Percentiles rank a stretch among this genome's conserved stretches.
These are phyloP conservation scores for Phialocephala subalpina DNA, from an alignment of 2,329 filamentous ascomycete genomes.

Conservation along the genomic window DNA sequence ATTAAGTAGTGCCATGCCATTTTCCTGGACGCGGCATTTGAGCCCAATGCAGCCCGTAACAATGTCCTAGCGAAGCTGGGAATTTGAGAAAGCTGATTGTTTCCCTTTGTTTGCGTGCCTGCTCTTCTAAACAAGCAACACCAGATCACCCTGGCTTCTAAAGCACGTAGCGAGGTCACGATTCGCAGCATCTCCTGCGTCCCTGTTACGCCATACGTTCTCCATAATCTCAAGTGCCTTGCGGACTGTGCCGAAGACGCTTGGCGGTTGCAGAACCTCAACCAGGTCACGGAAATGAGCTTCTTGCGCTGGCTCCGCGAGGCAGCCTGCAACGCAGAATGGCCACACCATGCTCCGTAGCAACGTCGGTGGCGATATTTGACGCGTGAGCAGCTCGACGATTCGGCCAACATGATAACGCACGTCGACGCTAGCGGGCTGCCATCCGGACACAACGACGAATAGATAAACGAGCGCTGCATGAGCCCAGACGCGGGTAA, in stretches of 20 bases:
- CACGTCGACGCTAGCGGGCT: constrained; percentile 30
- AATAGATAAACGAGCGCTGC: constrained; percentile 33
- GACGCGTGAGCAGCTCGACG: constrained; percentile 26
- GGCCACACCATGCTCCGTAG: constrained; percentile 37
- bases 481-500: constrained; percentile 33
- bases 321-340: constrained; percentile 36
- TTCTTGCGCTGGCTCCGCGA: constrained; percentile 33
- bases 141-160: constrained; percentile 40
- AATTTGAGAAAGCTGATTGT: constrained; percentile 3
- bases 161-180: constrained; percentile 44
- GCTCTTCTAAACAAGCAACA: constrained; percentile 41
- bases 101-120: constrained; percentile 11
- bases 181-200: constrained; percentile 23
- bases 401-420: constrained; percentile 30
- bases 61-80: too few relatives aligned
- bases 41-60: too few relatives aligned
- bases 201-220: constrained; percentile 33
- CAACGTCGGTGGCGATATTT: constrained; percentile 29
- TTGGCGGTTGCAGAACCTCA: constrained; percentile 29
- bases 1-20: too few relatives aligned
- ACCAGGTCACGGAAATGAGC: constrained; percentile 31
- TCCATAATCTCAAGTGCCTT: constrained; percentile 40
- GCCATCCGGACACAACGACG: constrained; percentile 36
- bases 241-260: constrained; percentile 44
- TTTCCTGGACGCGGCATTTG: too few relatives aligned